These are phyloP conservation scores for Diutina mesorugosa DNA, from an alignment of 1,139 yeast genomes.

Conservation along the genomic window DNA sequence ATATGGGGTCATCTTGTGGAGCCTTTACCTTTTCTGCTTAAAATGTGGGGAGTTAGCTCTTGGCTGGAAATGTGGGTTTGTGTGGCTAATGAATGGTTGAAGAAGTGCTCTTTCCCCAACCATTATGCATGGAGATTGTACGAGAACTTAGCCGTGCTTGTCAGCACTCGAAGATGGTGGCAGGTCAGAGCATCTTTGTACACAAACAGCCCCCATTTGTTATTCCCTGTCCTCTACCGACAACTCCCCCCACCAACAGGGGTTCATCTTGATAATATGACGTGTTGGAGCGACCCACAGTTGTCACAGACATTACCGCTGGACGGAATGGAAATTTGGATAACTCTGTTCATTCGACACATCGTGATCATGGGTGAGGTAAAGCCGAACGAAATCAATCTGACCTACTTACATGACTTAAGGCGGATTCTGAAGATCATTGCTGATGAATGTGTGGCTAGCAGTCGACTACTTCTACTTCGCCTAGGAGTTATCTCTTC, in stretches of 20 bases:
- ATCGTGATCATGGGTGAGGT: not conserved
- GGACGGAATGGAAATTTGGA: not conserved
- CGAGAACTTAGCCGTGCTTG: not conserved
- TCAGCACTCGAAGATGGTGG: not conserved
- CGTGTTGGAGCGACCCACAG: not conserved
- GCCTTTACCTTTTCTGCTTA: not conserved
- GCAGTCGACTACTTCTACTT: not conserved
- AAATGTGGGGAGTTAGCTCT: not conserved
- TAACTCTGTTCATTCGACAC: not conserved
- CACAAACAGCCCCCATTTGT: not conserved
- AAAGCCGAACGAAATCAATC: not conserved
- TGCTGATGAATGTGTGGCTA: not conserved
- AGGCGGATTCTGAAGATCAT: not conserved
- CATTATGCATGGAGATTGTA: not conserved
- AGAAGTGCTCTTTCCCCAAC: not conserved
- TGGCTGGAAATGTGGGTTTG: not conserved
- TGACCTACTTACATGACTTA: not conserved
- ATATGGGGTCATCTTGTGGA: not conserved
- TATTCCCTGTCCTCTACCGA: not conserved
- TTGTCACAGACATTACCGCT: not conserved
- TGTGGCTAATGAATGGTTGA: not conserved
- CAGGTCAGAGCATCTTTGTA: not conserved
- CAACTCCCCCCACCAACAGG: not conserved
- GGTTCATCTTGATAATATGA: not conserved
- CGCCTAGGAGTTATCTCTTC: not conserved